Conservation (phyloP, 2,329 filamentous ascomycete genomes). For the Trichoderma sp. region DNA sequence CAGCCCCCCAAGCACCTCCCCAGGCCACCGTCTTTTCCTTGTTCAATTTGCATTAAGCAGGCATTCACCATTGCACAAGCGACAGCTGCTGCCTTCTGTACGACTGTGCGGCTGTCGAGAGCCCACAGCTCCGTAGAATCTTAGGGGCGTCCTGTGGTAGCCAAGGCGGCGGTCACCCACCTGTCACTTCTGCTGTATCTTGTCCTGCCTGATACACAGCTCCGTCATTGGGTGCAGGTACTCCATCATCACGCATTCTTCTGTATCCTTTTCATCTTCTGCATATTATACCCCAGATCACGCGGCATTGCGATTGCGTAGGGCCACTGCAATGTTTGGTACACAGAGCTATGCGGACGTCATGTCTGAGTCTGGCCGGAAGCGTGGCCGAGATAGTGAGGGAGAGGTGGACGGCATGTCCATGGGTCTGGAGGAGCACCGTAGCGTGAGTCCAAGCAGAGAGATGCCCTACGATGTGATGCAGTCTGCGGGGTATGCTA, state of each 20-base stretch:
- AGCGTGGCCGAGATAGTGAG: conserved; percentile 51
- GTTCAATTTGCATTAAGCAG: not conserved
- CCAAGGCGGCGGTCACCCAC: conserved; percentile 9
- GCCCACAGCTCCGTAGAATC: not conserved
- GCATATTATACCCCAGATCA: conserved; percentile 15
- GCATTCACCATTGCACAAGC: not conserved
- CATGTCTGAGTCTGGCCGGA: conserved; percentile 43
- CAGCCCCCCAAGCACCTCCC: conserved; percentile 3
- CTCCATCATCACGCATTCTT: not conserved
- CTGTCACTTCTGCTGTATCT: conserved; percentile 10
- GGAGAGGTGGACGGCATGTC: conserved; percentile 42
- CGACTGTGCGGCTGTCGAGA: not conserved
- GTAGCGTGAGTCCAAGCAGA: conserved; percentile 45
- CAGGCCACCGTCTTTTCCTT: conserved; percentile 1
- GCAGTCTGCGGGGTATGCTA: conserved; percentile 23
- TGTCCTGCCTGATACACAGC: not conserved
- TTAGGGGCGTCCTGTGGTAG: not conserved
- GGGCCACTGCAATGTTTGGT: conserved; percentile 41
- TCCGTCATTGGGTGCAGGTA: not conserved
- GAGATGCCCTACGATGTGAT: conserved; percentile 1
- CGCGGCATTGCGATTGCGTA: not conserved
- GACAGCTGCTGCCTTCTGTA: not conserved
- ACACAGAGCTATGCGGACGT: conserved; percentile 38
- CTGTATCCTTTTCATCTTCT: not conserved
- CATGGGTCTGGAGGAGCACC: conserved; percentile 52